Evolutionary conservation across 202 grass and related monocot genomes (phyloP).

Genomic region (Eragrostis tef): DNA sequence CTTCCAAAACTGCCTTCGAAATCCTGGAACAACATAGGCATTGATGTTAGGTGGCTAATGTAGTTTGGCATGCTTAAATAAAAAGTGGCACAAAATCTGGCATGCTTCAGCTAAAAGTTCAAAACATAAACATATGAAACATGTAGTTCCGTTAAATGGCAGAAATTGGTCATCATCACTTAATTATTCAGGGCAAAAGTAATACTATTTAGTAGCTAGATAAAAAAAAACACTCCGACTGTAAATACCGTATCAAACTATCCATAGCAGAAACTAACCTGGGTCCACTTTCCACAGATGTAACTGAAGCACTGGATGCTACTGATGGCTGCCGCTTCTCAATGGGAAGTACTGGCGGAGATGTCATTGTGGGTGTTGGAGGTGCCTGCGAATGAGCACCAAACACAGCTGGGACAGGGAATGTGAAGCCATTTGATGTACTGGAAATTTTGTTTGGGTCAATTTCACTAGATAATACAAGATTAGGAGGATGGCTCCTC

Average conservation of each 20-base stretch:
- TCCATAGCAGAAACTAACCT: conserved; percentile 47
- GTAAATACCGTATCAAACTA: not conserved
- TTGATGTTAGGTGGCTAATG: not conserved
- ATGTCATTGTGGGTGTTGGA: conserved; percentile 56
- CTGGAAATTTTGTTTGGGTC: conserved; percentile 37
- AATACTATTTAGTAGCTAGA: not conserved
- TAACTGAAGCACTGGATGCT: conserved; percentile 30
- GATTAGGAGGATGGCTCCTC: conserved; percentile 40
- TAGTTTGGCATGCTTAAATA: conserved; percentile 18
- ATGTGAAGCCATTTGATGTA: conserved; percentile 52
- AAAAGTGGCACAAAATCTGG: conserved; percentile 14
- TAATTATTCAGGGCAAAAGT: not conserved
- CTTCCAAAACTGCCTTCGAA: conserved; percentile 28
- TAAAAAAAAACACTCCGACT: conserved; percentile 9
- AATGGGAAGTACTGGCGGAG: conserved; percentile 38
- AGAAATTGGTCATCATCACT: not conserved
- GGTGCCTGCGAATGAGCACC: conserved; percentile 38
- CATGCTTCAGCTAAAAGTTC: not conserved
- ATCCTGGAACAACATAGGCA: conserved; percentile 39
- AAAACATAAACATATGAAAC: conserved; percentile 17
- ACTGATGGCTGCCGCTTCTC: conserved; percentile 39
- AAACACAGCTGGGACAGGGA: conserved; percentile 43
- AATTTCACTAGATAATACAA: conserved; percentile 46
- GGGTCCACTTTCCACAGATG: conserved; percentile 5
- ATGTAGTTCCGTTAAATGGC: conserved; percentile 16